A percentile compares a stretch with the other conserved stretches of the same genome.
phyloP scores from a whole-genome alignment of 1,284 basidiomycete genomes.

The Violaceomyces palustris region DNA sequence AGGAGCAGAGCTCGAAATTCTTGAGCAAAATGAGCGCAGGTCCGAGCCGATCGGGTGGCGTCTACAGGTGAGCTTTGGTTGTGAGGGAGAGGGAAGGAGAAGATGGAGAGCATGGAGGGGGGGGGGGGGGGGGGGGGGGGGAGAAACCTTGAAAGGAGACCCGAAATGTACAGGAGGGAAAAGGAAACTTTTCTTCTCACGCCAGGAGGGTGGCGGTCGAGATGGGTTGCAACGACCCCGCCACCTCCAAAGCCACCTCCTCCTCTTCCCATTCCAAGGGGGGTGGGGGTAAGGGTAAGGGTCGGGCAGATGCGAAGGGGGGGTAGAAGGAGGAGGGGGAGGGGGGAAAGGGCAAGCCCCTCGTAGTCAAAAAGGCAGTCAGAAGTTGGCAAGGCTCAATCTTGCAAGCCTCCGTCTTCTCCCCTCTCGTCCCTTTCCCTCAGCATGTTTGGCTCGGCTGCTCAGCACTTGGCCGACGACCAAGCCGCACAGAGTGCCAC shows the following conservation, averaged over 20 bases:
- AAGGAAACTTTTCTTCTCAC: constrained; percentile 87
- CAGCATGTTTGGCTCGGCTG: constrained; percentile 45
- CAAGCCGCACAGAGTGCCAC: constrained; percentile 7
- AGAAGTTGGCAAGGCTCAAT: too few relatives aligned
- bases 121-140: constrained; percentile 98
- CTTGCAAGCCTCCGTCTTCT: too few relatives aligned
- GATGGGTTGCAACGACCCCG: constrained; percentile 59
- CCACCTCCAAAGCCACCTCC: constrained; percentile 2
- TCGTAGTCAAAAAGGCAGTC: too few relatives aligned
- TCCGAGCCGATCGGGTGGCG: constrained; percentile 42
- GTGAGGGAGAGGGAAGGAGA: constrained; percentile 66
- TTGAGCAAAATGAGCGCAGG: constrained; percentile 15
- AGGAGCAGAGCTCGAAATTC: constrained; percentile 16
- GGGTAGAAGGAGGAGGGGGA: neutral
- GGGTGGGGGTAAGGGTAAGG: too few relatives aligned
- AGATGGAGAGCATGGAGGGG: constrained; percentile 86
- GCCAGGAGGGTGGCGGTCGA: constrained; percentile 83
- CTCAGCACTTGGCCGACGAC: constrained; percentile 23
- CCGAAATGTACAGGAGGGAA: constrained; percentile 75
- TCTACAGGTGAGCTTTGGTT: constrained; percentile 25
- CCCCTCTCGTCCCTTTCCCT: too few relatives aligned
- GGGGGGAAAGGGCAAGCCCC: too few relatives aligned
- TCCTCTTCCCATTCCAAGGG: too few relatives aligned
- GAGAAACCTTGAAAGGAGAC: constrained; percentile 58
- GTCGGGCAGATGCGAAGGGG: too few relatives aligned